Evolutionary conservation across 2,329 filamentous ascomycete species (phyloP).

Genomic region (Elsinoe ampelina): DNA sequence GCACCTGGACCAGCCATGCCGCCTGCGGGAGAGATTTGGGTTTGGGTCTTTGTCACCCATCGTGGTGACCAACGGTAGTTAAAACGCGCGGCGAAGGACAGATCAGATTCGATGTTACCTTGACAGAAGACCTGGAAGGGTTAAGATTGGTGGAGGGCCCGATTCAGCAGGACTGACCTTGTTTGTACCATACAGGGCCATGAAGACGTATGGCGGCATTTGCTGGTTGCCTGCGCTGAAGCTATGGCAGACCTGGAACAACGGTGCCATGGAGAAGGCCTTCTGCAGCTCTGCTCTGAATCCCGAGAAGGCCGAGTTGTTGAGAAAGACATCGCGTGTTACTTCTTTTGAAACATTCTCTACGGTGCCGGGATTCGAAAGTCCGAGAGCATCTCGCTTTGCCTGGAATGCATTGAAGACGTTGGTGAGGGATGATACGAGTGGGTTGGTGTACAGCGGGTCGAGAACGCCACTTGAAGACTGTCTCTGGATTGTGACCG

Average conservation of each 20-base stretch:
- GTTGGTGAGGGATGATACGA: constrained; percentile 51
- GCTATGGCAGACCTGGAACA: constrained; percentile 96
- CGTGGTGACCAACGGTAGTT: constrained; percentile 82
- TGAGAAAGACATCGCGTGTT: constrained; percentile 90
- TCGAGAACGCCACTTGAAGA: constrained; percentile 37
- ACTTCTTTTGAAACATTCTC: constrained; percentile 87
- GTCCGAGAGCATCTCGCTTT: constrained; percentile 74
- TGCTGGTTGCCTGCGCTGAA: constrained; percentile 87
- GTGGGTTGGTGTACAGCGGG: constrained; percentile 64
- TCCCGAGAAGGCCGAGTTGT: constrained; percentile 93
- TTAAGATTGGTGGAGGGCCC: neutral
- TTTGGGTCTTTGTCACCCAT: constrained; percentile 76
- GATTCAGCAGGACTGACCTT: constrained; percentile 49
- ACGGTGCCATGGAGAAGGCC: constrained; percentile 81
- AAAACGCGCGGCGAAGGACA: constrained; percentile 75
- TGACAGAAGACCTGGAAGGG: constrained; percentile 74
- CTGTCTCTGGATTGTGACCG: constrained; percentile 19
- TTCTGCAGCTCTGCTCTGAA: constrained; percentile 95
- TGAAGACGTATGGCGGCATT: constrained; percentile 89
- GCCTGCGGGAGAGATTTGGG: constrained; percentile 62
- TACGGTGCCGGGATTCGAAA: constrained; percentile 85
- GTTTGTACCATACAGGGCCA: constrained; percentile 84
- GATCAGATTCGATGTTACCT: constrained; percentile 89
- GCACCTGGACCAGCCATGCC: constrained; percentile 51
- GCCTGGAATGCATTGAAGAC: constrained; percentile 74